Evolutionary conservation across 352 stramenopile genomes (phyloP).

Genomic region (Phytophthora multivora): DNA sequence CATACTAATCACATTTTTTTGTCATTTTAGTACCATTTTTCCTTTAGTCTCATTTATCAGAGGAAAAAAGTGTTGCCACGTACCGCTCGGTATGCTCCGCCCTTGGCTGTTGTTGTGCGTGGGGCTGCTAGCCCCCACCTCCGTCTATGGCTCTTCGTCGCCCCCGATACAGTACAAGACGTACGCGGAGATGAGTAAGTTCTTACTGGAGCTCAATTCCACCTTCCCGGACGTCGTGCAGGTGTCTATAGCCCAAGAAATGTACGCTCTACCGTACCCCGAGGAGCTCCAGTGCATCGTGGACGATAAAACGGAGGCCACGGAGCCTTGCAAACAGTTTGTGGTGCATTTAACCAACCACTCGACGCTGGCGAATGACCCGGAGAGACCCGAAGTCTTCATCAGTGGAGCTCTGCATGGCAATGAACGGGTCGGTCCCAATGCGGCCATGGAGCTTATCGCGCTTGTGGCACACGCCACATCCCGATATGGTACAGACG

Average conservation of each 20-base stretch:
- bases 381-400: constrained; percentile 93
- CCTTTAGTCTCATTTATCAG: constrained; percentile 9
- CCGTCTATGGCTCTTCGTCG: constrained; percentile 8
- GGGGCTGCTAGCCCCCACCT: constrained; percentile 1
- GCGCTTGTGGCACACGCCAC: constrained; percentile 82
- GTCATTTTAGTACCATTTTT: no score
- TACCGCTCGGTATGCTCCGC: constrained; percentile 14
- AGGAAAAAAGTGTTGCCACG: constrained; percentile 12
- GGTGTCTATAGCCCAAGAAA: constrained; percentile 83
- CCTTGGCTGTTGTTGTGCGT: constrained; percentile 7
- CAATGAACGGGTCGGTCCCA: constrained; percentile 94
- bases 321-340: constrained; percentile 78
- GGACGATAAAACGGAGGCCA: constrained; percentile 41
- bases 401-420: constrained; percentile 97
- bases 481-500: constrained; percentile 37
- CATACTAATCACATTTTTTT: not conserved
- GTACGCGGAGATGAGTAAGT: constrained; percentile 74
- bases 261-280: constrained; percentile 78
- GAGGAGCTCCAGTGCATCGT: constrained; percentile 64
- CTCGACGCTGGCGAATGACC: constrained; percentile 67
- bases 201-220: constrained; percentile 70
- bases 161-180: constrained; percentile 53
- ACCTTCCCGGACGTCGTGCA: constrained; percentile 80
- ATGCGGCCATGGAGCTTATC: constrained; percentile 90
- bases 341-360: constrained; percentile 91